A percentile compares a stretch with the other conserved stretches of the same genome.
Conservation (phyloP, 805 yeast species). For the Candida boidinii region DNA sequence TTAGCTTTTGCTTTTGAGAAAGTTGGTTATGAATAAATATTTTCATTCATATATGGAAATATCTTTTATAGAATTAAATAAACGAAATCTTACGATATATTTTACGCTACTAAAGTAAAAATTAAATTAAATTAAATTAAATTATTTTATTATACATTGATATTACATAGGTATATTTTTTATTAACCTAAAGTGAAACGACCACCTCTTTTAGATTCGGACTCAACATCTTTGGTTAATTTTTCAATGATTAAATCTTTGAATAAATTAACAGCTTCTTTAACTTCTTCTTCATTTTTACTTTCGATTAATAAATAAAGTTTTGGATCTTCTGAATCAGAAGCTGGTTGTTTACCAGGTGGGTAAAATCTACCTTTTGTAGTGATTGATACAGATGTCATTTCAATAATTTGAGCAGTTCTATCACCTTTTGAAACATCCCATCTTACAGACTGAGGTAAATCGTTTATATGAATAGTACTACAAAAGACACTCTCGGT, state of each 20-base stretch:
- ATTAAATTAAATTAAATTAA: too few species aligned
- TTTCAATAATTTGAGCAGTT: slow-evolving; percentile 54
- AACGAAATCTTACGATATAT: too few species aligned
- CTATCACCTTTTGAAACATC: slow-evolving; percentile 61
- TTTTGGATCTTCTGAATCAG: slow-evolving; percentile 58
- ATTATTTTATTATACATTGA: slow-evolving; percentile 1
- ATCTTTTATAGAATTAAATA: too few species aligned
- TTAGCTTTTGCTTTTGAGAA: slow-evolving; percentile 75
- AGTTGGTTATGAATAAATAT: slow-evolving; percentile 11
- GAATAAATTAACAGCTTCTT: slow-evolving; percentile 48
- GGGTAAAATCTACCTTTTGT: slow-evolving; percentile 74
- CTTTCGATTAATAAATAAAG: slow-evolving; percentile 76
- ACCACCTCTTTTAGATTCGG: slow-evolving; percentile 2
- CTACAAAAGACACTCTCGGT: slow-evolving; percentile 39
- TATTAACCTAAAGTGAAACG: slow-evolving; percentile 5
- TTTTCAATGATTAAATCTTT: slow-evolving; percentile 50
- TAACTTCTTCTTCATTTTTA: slow-evolving; percentile 46
- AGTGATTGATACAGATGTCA: slow-evolving; percentile 70
- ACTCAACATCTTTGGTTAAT: slow-evolving; percentile 5
- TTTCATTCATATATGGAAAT: too few species aligned
- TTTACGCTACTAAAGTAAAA: too few species aligned
- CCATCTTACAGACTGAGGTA: slow-evolving; percentile 79
- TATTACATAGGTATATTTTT: too few species aligned
- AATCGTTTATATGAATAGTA: slow-evolving; percentile 73
- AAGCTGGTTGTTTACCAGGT: slow-evolving; percentile 43